Evolutionary conservation across 139 green algal genomes (phyloP), one percentile per base, ranked within the genome.

Genomic region (Penium margaritaceum): DNA sequence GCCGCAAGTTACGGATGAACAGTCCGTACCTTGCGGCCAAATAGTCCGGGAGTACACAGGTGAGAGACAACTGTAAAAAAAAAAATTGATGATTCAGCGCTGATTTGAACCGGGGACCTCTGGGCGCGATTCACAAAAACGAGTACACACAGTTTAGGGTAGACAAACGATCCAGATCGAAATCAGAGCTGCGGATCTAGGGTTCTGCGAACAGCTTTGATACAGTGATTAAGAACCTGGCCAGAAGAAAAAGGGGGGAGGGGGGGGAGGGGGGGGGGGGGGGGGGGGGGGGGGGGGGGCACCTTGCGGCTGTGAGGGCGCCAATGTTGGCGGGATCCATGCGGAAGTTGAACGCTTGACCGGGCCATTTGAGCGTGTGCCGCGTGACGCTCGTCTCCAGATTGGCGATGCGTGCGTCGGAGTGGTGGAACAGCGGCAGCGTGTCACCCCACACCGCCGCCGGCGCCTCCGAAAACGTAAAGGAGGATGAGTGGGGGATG

Each of bases 341-440:
- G 32, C 76, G 80, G 84, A 89, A 89, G 73, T 90, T 89, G 79
- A 90, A 90, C 32, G 80, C 41, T 62, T 90, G 88, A 44, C 27
- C 29, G 0, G 79, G 72, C 67, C 73, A 84, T 24, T 47, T 76
- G 21, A 29, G 54, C 0, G 36, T 19, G 51, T 89, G 73, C 19
- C 7, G 35, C 14, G 85, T 89, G 2, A 90, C 76, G 32, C 81
- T 83, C 33, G 84, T 90, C 54, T 89, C 86, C 37, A 89, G 70
- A 68, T 89, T 89, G 30, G 86, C 74, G 15, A 91, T 64, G 32
- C 84, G 78, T 36, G 55, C 3, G n/a, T 87, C 63, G 17, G 38
- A 55, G 5, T 53, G 24, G 29, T 46, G 63, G 29, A 87, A 38
- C 36, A 87, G 73, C 43, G 79, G 36, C 24, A 90, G 80, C 46